Evolutionary conservation across 257 asterid genomes (phyloP).

Genomic region (Ligustrum vulgare): DNA sequence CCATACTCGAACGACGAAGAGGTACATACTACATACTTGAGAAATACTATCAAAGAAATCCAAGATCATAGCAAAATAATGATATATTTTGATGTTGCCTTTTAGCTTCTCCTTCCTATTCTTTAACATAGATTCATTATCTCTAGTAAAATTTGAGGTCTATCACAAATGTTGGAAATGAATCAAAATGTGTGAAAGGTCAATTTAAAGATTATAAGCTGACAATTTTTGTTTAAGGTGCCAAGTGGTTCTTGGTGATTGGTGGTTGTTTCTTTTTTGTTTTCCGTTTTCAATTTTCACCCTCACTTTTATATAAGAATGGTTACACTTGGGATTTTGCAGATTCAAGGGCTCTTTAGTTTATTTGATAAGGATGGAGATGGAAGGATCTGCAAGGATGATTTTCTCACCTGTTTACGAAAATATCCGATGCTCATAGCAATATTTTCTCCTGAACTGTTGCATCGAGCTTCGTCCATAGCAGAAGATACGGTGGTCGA

Average conservation of each 20-base stretch:
- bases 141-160: background rate
- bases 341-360: slow-evolving; percentile 61
- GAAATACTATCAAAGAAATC: background rate
- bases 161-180: background rate
- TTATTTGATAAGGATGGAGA: slow-evolving; percentile 64
- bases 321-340: slow-evolving; percentile 25
- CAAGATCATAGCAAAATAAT: background rate
- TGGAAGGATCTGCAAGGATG: slow-evolving; percentile 69
- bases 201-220: background rate
- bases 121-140: background rate
- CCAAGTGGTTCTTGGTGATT: background rate
- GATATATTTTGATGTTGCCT: background rate
- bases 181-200: background rate
- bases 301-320: background rate
- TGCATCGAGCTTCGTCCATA: slow-evolving; percentile 23
- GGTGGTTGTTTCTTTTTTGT: background rate
- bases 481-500: slow-evolving; percentile 31
- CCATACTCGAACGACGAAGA: slow-evolving; percentile 57
- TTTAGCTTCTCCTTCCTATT: too few species aligned
- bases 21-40: slow-evolving; percentile 56
- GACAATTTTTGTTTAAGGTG: background rate
- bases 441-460: slow-evolving; percentile 55
- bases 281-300: background rate
- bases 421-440: slow-evolving; percentile 71
- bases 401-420: slow-evolving; percentile 56